Base-by-base conservation (phyloP, 2,329 filamentous ascomycete genomes). In the Ophiocordyceps australis region DNA sequence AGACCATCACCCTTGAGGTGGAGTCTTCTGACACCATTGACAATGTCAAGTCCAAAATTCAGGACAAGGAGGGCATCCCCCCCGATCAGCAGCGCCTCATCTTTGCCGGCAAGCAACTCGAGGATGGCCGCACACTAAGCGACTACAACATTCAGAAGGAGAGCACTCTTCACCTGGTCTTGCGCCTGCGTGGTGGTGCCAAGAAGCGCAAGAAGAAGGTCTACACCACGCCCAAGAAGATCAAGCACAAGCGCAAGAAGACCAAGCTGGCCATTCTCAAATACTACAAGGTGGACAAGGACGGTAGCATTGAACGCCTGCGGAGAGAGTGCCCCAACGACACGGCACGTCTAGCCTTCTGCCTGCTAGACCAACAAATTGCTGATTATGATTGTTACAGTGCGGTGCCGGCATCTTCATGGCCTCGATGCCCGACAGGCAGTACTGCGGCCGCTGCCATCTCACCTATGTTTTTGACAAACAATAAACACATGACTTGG, bases 161-260 rank as follows among this genome's bases (percentile, higher is more conserved):
- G 75, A 85, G 75, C 45, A 98, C 89, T 49, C 83, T 98, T 43
- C 89, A 98, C 66, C 68, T 95, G 47, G 89, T 98, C 49, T 77
- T 98, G 48, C 82, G 89, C 56, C 83, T 98, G 36, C 89, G 86
- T 73, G 89, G 89, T 72, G 89, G 86, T 62, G 85, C 62, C 56
- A 98, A 98, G 83, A 94, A 95, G 81, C 76, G 91, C 64, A 98
- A 98, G 82, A 93, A 93, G 83, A 98, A 98, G 85, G 89, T 98
- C 47, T 98, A 98, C 80, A 95, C 82, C 58, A 98, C 89, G 52
- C 89, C 89, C 60, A 98, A 98, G 85, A 98, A 98, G 83, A 98
- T 98, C 79, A 98, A 98, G 89, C 89, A 98, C 78, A 98, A 98
- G 85, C 79, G 83, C 71, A 98, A 95, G 83, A 98, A 98, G 86